Evolutionary conservation across 2,329 filamentous ascomycete species (phyloP), one percentile per base, ranked within the genome.

Genomic region (Alternaria panax): DNA sequence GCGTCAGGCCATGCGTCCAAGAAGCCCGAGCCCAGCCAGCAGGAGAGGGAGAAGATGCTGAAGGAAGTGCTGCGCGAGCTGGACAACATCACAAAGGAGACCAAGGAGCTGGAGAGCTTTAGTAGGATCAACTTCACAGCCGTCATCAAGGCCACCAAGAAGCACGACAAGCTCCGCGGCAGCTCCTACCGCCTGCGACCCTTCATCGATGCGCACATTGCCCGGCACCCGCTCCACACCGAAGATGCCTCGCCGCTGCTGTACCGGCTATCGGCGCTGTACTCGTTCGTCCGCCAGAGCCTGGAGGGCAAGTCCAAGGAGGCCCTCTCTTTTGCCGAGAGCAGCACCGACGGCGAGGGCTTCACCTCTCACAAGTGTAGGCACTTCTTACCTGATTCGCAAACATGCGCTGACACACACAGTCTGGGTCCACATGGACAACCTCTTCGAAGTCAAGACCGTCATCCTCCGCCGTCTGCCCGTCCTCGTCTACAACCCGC

Each of bases 111-210:
- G 68, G 95, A 97, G 80, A 95, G 92, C 78, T 99, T 95, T 81
- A 95, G 92, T 79, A 91, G 90, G 65, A 90, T 97, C 82, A 99
- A 99, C 82, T 99, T 97, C 80, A 97, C 95, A 6, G 95, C 93
- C 47, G 97, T 98, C 80, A 86, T 97, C 75, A 99, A 99, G 84
- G 96, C 96, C 47, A 93, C 93, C 57, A 99, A 99, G 88, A 99
- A 99, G 82, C 95, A 99, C 80, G 95, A 99, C 80, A 91, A 95
- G 67, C 96, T 94, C 81, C 87, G 94, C 67, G 93, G 93, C 56
- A 86, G 88, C 66, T 86, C 88, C 53, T 98, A 98, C 83, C 92
- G 90, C 77, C 91, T 98, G 68, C 88, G 92, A 24, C 93, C 95
- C 27, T 89, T 98, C 82, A 89, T 98, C 80, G 92, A 97, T 80